phyloP scores from a whole-genome alignment of 2,329 filamentous ascomycete genomes.

The Tolypocladium inflatum region DNA sequence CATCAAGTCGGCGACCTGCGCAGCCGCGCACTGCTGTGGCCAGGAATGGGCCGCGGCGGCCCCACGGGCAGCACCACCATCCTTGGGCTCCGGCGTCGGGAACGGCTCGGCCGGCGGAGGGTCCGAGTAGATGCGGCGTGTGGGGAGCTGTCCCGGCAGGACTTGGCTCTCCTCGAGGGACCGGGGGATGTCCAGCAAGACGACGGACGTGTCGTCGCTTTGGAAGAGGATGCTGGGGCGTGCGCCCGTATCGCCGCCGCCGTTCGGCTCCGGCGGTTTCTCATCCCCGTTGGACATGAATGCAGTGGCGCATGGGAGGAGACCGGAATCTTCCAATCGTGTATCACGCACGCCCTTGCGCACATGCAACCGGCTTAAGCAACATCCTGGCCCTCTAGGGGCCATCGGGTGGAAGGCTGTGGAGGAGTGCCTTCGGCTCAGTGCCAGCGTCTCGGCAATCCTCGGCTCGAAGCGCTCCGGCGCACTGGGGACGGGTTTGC shows the following conservation, averaged over 20 bases:
- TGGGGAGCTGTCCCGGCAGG: slow-evolving; percentile 23
- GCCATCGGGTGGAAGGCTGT: not conserved
- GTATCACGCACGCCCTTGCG: no score
- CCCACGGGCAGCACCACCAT: not conserved
- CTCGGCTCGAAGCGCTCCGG: slow-evolving; percentile 6
- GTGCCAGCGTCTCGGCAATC: slow-evolving; percentile 6
- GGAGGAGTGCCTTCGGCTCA: not conserved
- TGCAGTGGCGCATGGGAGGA: not conserved
- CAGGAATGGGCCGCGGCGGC: slow-evolving; percentile 15
- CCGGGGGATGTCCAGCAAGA: slow-evolving; percentile 58
- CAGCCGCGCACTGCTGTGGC: slow-evolving; percentile 27
- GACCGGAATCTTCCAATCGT: not conserved
- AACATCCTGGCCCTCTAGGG: not conserved
- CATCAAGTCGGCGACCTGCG: slow-evolving; percentile 46
- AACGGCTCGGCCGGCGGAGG: slow-evolving; percentile 34
- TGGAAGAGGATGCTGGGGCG: slow-evolving; percentile 22
- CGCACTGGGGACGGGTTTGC: not conserved
- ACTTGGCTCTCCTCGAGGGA: slow-evolving; percentile 61
- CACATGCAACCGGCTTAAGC: no score
- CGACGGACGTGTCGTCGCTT: slow-evolving; percentile 30
- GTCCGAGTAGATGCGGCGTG: slow-evolving; percentile 35
- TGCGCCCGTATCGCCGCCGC: not conserved
- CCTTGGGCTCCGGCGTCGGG: slow-evolving; percentile 38
- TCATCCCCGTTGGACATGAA: not conserved
- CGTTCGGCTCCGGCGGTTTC: not conserved